These are phyloP conservation scores for Plasmodium ovale DNA, from an alignment of 169 alveolate species.

Conservation along the genomic window DNA sequence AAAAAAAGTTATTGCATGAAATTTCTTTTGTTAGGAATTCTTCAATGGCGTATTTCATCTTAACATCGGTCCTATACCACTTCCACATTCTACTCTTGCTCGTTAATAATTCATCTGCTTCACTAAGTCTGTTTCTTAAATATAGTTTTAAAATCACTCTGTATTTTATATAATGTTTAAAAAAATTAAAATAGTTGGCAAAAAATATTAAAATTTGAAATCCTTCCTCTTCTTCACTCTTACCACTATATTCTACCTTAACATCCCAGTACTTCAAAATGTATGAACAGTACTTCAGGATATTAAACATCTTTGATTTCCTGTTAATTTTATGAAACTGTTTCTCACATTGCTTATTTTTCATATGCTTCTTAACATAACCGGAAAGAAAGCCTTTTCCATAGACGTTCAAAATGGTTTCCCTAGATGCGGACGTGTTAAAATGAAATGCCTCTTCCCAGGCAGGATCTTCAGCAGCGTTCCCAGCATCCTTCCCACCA, in stretches of 20 bases:
- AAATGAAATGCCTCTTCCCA: slow-evolving; percentile 27
- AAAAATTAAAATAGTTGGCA: slow-evolving; percentile 68
- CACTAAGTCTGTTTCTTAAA: slow-evolving; percentile 1
- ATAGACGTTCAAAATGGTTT: slow-evolving; percentile 27
- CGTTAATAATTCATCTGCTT: slow-evolving; percentile 52
- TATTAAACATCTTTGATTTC: slow-evolving; percentile 41
- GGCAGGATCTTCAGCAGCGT: not conserved
- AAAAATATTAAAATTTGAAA: slow-evolving; percentile 54
- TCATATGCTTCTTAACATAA: slow-evolving; percentile 13
- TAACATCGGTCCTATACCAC: slow-evolving; percentile 30
- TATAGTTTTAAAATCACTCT: slow-evolving; percentile 31
- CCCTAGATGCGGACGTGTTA: slow-evolving; percentile 6
- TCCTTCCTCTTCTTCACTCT: slow-evolving; percentile 9
- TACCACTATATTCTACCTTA: not conserved
- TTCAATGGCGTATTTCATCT: slow-evolving; percentile 30
- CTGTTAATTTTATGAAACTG: slow-evolving; percentile 15
- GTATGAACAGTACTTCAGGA: slow-evolving; percentile 14
- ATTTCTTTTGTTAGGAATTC: slow-evolving; percentile 48
- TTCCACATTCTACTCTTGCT: slow-evolving; percentile 44
- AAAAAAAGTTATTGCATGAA: slow-evolving; percentile 12
- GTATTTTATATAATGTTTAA: slow-evolving; percentile 35
- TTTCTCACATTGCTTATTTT: slow-evolving; percentile 1
- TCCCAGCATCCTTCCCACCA: not conserved
- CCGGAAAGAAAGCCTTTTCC: slow-evolving; percentile 49
- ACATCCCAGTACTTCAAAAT: slow-evolving; percentile 46